Evolutionary conservation across 2,329 filamentous ascomycete species (phyloP).

Genomic region (Byssochlamys sp.): DNA sequence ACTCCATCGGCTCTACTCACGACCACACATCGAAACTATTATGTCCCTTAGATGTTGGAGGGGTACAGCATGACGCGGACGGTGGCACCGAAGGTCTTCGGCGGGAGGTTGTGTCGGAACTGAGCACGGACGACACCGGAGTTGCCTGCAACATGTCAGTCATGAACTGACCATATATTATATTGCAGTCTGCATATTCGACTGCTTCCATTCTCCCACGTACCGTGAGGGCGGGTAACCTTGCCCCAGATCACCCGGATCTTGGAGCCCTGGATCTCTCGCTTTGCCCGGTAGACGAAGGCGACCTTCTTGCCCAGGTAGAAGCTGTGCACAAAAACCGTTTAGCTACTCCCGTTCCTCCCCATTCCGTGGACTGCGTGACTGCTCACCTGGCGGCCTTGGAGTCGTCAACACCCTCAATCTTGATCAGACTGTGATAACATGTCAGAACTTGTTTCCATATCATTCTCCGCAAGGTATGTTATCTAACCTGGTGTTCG

Average conservation of each 20-base stretch:
- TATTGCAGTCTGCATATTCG: constrained; percentile 1
- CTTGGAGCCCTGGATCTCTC: constrained; percentile 93
- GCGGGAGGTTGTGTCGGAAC: constrained; percentile 90
- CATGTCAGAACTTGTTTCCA: neutral
- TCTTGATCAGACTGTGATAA: constrained; percentile 70
- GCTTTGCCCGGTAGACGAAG: constrained; percentile 93
- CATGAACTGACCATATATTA: neutral
- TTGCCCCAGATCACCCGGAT: constrained; percentile 99
- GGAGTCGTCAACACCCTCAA: constrained; percentile 91
- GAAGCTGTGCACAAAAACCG: constrained; percentile 48
- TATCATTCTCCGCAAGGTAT: neutral
- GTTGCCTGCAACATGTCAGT: constrained; percentile 56
- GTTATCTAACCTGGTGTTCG: constrained; percentile 49
- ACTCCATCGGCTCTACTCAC: constrained; percentile 25
- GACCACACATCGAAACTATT: constrained; percentile 18
- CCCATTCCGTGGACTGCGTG: neutral
- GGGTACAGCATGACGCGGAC: constrained; percentile 97
- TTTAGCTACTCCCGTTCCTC: constrained; percentile 22
- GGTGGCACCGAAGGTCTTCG: constrained; percentile 91
- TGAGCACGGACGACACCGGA: constrained; percentile 95
- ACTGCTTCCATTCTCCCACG: constrained; percentile 18
- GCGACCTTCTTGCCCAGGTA: constrained; percentile 98
- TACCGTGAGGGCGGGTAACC: constrained; percentile 91
- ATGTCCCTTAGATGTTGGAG: constrained; percentile 74
- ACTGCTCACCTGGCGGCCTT: constrained; percentile 66